Base-by-base conservation (phyloP, 257 asterid species). In the Handroanthus guayacan region DNA sequence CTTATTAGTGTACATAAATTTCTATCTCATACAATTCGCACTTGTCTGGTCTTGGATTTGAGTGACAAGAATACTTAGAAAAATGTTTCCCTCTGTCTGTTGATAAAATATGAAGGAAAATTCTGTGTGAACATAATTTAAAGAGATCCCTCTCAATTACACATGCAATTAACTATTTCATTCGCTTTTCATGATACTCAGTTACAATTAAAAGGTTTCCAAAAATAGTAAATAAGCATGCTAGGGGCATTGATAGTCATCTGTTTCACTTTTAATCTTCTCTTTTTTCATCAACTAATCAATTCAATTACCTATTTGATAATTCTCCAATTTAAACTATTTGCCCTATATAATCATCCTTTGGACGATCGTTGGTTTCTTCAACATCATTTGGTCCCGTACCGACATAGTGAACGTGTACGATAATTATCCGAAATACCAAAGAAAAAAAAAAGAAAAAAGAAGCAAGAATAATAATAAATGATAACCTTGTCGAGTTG, bases 401-500 rank as follows among this genome's bases (percentile, higher is more conserved):
- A 16, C 56, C 31, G 56, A 17, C 45, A 41, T 36, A 63, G 50
- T 37, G 8, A 48, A 63, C 9, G 55, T 25, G 36, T 14, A 2
- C 13, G 58, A 52, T 52, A 6, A 11, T 4, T 3, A 48, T 48
- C 14, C 11, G 48, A 9, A 16, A 51, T 39, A 64, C 62, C 37
- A 9, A 67, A 48, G 56, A 62, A 9, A 51, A 52, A 51, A 13
- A 57, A 11, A 47, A 55, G 62, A 56, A 25, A 25, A 25, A 25
- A 25, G 31, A n/a, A 57, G 20, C 9, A 47, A 38, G 36, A 43
- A 6, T 0, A 69, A 52, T 5, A 51, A 14, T 20, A 44, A 71
- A 41, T 5, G 10, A 36, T 9, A 71, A 94, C 98, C 99, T 94
- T 94, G 82, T 94, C 99, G 76, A 94, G 92, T 77, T 94, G 99